Conservation (phyloP, 192 early-diverging fungal species). For the Podila clonocystis region DNA sequence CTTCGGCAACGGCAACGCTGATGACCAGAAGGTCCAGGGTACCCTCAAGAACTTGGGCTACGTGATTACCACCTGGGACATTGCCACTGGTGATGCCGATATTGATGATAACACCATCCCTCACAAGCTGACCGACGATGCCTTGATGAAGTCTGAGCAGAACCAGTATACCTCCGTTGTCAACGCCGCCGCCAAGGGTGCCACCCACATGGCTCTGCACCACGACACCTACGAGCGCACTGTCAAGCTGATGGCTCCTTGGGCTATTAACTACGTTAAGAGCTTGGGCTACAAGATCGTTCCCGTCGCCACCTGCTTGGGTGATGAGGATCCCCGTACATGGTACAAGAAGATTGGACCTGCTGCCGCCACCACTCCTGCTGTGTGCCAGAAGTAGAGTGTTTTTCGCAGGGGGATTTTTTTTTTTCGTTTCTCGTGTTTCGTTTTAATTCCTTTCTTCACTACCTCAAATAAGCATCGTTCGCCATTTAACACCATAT, state of each 20-base stretch:
- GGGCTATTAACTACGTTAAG: constrained; percentile 39
- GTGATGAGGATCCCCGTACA: constrained; percentile 39
- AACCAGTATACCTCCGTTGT: constrained; percentile 25
- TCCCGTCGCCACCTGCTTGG: constrained; percentile 39
- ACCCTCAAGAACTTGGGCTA: constrained; percentile 35
- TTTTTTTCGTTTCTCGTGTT: too few species aligned
- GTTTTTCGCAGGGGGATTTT: too few species aligned
- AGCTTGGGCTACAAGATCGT: constrained; percentile 49
- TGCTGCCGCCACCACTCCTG: constrained; percentile 26
- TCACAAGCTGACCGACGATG: constrained; percentile 32
- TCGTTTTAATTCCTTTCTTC: too few species aligned
- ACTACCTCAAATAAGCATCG: too few species aligned
- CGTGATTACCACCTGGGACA: constrained; percentile 44
- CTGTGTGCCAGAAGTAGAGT: constrained; percentile 38
- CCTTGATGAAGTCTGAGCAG: constrained; percentile 21
- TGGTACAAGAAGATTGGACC: constrained; percentile 42
- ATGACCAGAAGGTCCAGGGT: constrained; percentile 19
- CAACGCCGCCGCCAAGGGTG: constrained; percentile 11
- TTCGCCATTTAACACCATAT: too few species aligned
- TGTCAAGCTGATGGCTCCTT: constrained; percentile 31
- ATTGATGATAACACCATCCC: constrained; percentile 32
- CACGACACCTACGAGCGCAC: constrained; percentile 47
- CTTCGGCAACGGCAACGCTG: constrained; percentile 14
- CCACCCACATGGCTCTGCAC: constrained; percentile 33
- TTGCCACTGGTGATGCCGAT: constrained; percentile 40